phyloP scores from a whole-genome alignment of 169 alveolate genomes.

The Babesia sp. region DNA sequence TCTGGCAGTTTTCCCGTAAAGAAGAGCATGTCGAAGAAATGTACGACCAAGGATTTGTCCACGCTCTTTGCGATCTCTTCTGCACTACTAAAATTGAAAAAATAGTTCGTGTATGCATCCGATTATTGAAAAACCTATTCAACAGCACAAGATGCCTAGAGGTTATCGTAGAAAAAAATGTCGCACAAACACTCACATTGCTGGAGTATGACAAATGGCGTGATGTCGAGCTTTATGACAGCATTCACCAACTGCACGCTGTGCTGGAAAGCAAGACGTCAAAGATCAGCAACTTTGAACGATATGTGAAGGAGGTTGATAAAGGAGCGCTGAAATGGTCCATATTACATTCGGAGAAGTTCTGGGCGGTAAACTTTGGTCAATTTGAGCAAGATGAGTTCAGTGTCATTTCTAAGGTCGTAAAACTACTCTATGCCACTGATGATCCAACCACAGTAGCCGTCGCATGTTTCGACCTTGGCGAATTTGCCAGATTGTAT shows the following conservation, averaged over 20 bases:
- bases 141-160: conserved; percentile 71
- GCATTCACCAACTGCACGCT: conserved; percentile 75
- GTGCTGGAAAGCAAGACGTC: conserved; percentile 75
- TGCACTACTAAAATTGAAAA: conserved; percentile 74
- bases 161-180: conserved; percentile 76
- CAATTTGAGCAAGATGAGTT: conserved; percentile 82
- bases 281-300: conserved; percentile 76
- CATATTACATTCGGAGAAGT: conserved; percentile 81
- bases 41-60: conserved; percentile 62
- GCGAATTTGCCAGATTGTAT: conserved; percentile 86
- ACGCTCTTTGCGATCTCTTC: conserved; percentile 65
- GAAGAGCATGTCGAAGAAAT: conserved; percentile 61
- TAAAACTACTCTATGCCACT: conserved; percentile 74
- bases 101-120: conserved; percentile 67
- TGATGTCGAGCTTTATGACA: conserved; percentile 81
- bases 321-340: conserved; percentile 82
- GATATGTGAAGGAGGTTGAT: conserved; percentile 79
- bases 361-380: conserved; percentile 80
- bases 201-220: conserved; percentile 84
- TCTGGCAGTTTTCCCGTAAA: conserved; percentile 72
- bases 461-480: conserved; percentile 88
- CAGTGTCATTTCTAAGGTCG: conserved; percentile 76
- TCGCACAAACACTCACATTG: conserved; percentile 76
- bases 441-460: conserved; percentile 80
- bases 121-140: conserved; percentile 68